phyloP scores from a whole-genome alignment of 139 green algal species.

The Tetradesmus lagerheimii region DNA sequence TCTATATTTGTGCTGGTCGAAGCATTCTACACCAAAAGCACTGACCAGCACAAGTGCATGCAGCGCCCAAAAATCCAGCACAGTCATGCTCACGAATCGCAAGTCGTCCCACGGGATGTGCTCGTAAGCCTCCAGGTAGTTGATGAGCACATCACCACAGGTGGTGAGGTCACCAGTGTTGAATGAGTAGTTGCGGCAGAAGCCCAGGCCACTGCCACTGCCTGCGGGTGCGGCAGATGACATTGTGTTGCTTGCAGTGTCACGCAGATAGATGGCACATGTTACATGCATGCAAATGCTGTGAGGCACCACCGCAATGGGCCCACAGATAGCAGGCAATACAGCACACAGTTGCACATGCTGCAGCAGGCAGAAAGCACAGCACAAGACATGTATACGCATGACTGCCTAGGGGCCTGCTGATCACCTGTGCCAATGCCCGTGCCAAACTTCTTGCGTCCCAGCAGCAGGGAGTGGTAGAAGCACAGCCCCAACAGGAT shows the following conservation, averaged over 20 bases:
- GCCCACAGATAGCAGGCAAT: background rate
- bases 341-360: background rate
- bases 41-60: too few relatives aligned
- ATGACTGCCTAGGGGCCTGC: background rate
- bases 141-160: slow-evolving; percentile 89
- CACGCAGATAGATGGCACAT: background rate
- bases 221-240: slow-evolving; percentile 48
- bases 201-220: slow-evolving; percentile 86
- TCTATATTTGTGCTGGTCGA: too few relatives aligned
- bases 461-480: slow-evolving; percentile 92
- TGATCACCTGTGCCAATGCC: slow-evolving; percentile 76
- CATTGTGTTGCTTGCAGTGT: background rate
- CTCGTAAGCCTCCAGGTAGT: slow-evolving; percentile 88
- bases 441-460: slow-evolving; percentile 92
- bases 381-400: background rate
- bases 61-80: background rate
- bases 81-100: slow-evolving; percentile 70
- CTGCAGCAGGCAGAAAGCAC: background rate
- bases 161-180: slow-evolving; percentile 91
- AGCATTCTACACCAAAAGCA: background rate
- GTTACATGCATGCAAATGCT: background rate
- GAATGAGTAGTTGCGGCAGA: slow-evolving; percentile 92
- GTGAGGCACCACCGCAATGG: background rate
- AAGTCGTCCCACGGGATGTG: slow-evolving; percentile 86
- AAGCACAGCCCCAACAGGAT: slow-evolving; percentile 92